A percentile compares a stretch with the other conserved stretches of the same genome.
Evolutionary conservation across 139 green algal genomes (phyloP).

Genomic region (Nannochloris sp.): DNA sequence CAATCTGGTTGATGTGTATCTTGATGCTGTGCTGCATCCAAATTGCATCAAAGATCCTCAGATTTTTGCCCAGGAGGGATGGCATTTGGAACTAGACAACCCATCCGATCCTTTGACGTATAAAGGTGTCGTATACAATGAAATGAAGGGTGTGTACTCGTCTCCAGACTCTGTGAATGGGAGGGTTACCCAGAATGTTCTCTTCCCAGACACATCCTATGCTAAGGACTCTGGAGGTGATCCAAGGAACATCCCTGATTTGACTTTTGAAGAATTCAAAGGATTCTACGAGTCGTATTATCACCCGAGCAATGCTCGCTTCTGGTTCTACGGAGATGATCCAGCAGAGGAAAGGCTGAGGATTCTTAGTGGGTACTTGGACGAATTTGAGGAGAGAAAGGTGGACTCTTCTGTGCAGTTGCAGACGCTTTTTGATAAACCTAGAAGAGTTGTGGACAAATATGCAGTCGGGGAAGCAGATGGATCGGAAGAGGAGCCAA

Average conservation of each 20-base stretch:
- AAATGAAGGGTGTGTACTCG: conserved; percentile 99
- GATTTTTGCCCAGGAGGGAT: conserved; percentile 88
- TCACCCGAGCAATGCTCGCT: conserved; percentile 85
- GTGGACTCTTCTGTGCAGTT: conserved; percentile 67
- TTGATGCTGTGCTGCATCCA: conserved; percentile 95
- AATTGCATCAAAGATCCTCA: conserved; percentile 73
- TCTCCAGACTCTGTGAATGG: conserved; percentile 84
- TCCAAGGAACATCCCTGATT: conserved; percentile 79
- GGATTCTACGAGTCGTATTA: conserved; percentile 94
- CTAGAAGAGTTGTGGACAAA: conserved; percentile 24
- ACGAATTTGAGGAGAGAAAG: conserved; percentile 62
- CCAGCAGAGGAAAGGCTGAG: conserved; percentile 71
- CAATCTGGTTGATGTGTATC: conserved; percentile 98
- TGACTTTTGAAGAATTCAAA: conserved; percentile 94
- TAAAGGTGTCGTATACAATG: conserved; percentile 99
- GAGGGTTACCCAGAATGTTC: conserved; percentile 60
- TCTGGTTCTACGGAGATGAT: conserved; percentile 99
- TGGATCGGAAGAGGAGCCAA: conserved; percentile 50
- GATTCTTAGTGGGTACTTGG: conserved; percentile 69
- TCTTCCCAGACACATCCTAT: conserved; percentile 86
- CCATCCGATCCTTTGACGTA: conserved; percentile 59
- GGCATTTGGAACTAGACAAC: conserved; percentile 81
- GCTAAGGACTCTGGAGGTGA: conserved; percentile 87
- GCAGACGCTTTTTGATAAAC: conserved; percentile 58
- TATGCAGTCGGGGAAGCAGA: conserved; percentile 46